phyloP scores from a whole-genome alignment of 2,329 filamentous ascomycete species.

The Beauveria bassiana region DNA sequence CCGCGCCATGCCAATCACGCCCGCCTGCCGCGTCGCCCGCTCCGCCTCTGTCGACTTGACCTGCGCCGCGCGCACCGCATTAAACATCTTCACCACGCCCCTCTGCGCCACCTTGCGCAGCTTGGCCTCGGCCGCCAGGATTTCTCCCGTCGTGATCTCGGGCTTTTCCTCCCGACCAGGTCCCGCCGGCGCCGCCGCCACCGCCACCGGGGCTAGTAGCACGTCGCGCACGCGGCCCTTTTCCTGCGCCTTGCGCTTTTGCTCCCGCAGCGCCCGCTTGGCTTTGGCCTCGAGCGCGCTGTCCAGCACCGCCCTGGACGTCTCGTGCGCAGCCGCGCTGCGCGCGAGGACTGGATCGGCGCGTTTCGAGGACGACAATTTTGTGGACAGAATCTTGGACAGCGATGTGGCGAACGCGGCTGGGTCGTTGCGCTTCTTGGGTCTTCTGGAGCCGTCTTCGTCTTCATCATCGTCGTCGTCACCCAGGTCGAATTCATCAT shows the following conservation, averaged over 20 bases:
- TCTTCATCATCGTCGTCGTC: constrained; percentile 19
- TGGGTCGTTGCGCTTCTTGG: constrained; percentile 85
- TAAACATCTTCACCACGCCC: constrained; percentile 94
- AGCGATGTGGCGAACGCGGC: constrained; percentile 86
- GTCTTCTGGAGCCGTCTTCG: constrained; percentile 33
- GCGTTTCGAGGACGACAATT: constrained; percentile 73
- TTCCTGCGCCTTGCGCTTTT: constrained; percentile 71
- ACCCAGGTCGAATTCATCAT: constrained; percentile 26
- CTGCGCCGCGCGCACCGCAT: constrained; percentile 87
- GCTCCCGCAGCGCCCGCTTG: constrained; percentile 66
- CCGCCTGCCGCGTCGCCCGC: constrained; percentile 58
- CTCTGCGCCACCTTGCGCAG: constrained; percentile 83
- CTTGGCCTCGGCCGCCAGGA: constrained; percentile 66
- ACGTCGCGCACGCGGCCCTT: constrained; percentile 87
- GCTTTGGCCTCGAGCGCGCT: constrained; percentile 76
- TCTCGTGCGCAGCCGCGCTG: constrained; percentile 64
- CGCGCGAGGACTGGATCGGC: constrained; percentile 87
- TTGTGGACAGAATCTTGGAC: constrained; percentile 84
- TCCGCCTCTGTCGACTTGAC: constrained; percentile 77
- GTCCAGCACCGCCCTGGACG: constrained; percentile 66
- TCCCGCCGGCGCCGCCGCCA: constrained; percentile 25
- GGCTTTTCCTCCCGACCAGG: constrained; percentile 22
- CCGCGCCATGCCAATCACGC: constrained; percentile 69
- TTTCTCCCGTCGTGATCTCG: constrained; percentile 42
- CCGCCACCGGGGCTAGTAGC: constrained; percentile 54